A percentile compares a stretch with the other conserved stretches of the same genome.
These are phyloP conservation scores for Fraxinus dipetala DNA, from an alignment of 305 asterid species.

Conservation along the genomic window DNA sequence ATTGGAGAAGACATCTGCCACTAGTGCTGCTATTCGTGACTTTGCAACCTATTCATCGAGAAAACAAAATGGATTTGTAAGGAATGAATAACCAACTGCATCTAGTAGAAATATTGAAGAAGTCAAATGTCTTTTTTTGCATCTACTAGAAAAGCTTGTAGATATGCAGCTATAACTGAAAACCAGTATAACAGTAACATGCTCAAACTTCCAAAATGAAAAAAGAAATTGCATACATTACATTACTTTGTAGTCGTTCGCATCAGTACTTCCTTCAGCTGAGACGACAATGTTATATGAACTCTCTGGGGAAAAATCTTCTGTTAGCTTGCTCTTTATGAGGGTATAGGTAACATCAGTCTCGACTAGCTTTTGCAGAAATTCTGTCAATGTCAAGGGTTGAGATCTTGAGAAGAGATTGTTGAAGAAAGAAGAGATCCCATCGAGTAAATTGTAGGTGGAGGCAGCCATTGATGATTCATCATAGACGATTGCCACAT, in stretches of 20 bases:
- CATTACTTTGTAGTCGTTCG: slow-evolving; percentile 90
- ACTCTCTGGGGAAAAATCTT: slow-evolving; percentile 75
- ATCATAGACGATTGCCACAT: slow-evolving; percentile 74
- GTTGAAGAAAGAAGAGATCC: slow-evolving; percentile 74
- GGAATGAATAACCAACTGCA: background rate
- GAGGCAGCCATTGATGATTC: slow-evolving; percentile 41
- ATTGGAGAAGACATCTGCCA: slow-evolving; percentile 80
- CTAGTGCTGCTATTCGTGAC: slow-evolving; percentile 77
- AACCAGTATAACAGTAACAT: background rate
- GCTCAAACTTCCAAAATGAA: slow-evolving; percentile 23
- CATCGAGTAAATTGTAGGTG: slow-evolving; percentile 69
- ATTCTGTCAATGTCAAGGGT: slow-evolving; percentile 58
- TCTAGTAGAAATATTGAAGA: background rate
- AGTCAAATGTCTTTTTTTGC: background rate
- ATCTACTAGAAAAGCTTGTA: background rate
- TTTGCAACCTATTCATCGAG: slow-evolving; percentile 49
- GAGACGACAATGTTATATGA: slow-evolving; percentile 66
- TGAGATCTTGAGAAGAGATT: slow-evolving; percentile 66
- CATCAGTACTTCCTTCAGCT: slow-evolving; percentile 62
- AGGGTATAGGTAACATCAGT: slow-evolving; percentile 77
- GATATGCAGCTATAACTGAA: slow-evolving; percentile 1
- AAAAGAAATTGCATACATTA: slow-evolving; percentile 74
- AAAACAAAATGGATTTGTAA: background rate
- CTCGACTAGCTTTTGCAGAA: slow-evolving; percentile 61
- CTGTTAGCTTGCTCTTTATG: slow-evolving; percentile 62